Conservation (phyloP, 106 monocot species). For the Dendrobium chrysotoxum region DNA sequence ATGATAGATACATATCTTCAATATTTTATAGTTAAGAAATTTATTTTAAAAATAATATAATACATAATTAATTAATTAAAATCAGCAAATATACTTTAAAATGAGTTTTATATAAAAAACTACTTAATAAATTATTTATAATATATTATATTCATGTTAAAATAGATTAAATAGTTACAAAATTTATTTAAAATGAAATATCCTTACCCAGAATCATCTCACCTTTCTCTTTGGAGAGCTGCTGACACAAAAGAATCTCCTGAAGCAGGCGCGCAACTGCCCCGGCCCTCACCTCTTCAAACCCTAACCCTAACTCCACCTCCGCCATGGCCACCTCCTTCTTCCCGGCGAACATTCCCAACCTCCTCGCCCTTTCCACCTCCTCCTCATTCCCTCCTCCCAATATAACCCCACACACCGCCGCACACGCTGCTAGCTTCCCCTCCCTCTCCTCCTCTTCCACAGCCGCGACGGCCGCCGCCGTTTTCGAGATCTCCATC, state of each 20-base stretch:
- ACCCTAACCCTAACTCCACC: background rate
- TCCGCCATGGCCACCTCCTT: background rate
- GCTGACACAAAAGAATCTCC: background rate
- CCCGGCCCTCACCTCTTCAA: background rate
- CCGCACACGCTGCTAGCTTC: background rate
- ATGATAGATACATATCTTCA: no score
- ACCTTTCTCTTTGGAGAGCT: no score
- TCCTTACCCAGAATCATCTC: no score
- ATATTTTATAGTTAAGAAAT: no score
- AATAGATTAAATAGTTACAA: no score
- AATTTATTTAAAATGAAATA: no score
- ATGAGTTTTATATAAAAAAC: no score
- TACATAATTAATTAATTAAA: no score
- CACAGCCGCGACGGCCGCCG: background rate
- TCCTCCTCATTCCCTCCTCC: constrained; percentile 13
- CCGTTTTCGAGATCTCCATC: constrained; percentile 7
- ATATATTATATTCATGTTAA: no score
- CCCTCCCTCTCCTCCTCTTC: background rate
- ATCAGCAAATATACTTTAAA: no score
- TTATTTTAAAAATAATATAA: no score
- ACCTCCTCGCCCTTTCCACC: constrained; percentile 15
- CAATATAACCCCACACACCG: constrained; percentile 9
- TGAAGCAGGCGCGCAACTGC: background rate
- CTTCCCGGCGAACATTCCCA: constrained; percentile 3
- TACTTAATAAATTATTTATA: no score